A percentile compares a stretch with the other conserved stretches of the same genome.
Conservation (phyloP, 495 filamentous ascomycete species). For the Pyrenopolyporus hunteri region DNA sequence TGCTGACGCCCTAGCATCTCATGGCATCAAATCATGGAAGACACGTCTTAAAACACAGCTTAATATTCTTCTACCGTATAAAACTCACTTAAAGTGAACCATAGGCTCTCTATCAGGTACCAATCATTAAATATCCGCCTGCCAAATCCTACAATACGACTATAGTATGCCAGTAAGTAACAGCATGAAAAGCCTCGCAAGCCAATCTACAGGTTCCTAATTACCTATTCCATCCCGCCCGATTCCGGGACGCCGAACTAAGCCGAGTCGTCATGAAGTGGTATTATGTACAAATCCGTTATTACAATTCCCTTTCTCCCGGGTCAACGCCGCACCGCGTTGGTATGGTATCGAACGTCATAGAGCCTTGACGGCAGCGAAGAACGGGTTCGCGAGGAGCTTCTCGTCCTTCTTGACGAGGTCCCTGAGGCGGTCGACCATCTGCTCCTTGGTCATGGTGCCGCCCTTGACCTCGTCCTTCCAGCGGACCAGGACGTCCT, state of each 20-base stretch:
- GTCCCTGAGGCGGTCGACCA: slow-evolving; percentile 78
- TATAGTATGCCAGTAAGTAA: slow-evolving; percentile 6
- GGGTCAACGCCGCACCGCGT: too few species aligned
- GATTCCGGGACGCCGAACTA: slow-evolving; percentile 24
- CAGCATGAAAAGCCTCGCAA: not conserved
- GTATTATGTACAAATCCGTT: slow-evolving; percentile 12
- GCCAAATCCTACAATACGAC: not conserved
- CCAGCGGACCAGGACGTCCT: slow-evolving; percentile 85
- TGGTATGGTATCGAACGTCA: slow-evolving; percentile 51
- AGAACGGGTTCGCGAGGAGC: slow-evolving; percentile 84
- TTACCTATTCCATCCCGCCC: not conserved
- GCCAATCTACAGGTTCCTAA: slow-evolving; percentile 19
- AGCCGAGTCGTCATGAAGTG: slow-evolving; percentile 18
- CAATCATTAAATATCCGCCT: slow-evolving; percentile 11
- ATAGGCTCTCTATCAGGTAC: not conserved
- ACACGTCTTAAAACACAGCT: too few species aligned
- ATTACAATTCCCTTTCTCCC: not conserved
- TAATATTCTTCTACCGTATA: too few species aligned
- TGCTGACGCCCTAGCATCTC: too few species aligned
- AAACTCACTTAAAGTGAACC: not conserved
- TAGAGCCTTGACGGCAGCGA: slow-evolving; percentile 82
- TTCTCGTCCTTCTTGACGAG: slow-evolving; percentile 73
- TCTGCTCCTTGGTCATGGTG: slow-evolving; percentile 74
- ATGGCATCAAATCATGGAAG: too few species aligned
- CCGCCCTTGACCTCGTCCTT: slow-evolving; percentile 77